These are phyloP conservation scores for Psilocybe azurescens DNA, from an alignment of 768 basidiomycete species.

Conservation along the genomic window DNA sequence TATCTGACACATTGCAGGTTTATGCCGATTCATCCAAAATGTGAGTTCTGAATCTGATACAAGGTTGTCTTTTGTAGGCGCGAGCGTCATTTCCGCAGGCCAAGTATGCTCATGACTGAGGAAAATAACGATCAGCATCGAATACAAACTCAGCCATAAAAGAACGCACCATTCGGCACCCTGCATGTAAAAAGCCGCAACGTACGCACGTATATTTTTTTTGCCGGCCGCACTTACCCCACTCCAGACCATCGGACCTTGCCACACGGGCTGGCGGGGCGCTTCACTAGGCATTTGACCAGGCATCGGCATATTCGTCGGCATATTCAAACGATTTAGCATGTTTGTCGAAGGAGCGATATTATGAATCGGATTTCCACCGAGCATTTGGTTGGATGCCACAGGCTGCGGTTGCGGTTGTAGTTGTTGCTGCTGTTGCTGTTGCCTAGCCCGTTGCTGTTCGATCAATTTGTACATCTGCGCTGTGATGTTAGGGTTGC, in stretches of 20 bases:
- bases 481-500: constrained; percentile 24
- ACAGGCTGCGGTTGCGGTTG: not conserved
- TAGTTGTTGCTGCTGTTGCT: constrained; percentile 18
- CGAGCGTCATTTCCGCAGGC: constrained; percentile 51
- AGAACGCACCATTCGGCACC: constrained; percentile 37
- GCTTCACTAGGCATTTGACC: not conserved
- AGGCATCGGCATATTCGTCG: not conserved
- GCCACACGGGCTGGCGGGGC: constrained; percentile 43
- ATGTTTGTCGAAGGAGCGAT: not conserved
- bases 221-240: constrained; percentile 40
- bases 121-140: not conserved
- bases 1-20: constrained; percentile 48
- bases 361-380: not conserved
- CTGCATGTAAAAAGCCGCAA: constrained; percentile 35
- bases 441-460: constrained; percentile 33
- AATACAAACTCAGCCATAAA: not conserved
- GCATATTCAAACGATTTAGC: not conserved
- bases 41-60: constrained; percentile 46
- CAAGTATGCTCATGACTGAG: constrained; percentile 56
- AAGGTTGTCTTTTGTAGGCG: constrained; percentile 44
- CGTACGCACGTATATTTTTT: constrained; percentile 50
- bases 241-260: constrained; percentile 51
- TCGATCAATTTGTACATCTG: constrained; percentile 59
- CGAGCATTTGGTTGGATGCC: not conserved
- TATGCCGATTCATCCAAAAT: constrained; percentile 51